Conservation (phyloP, 1,284 basidiomycete genomes). For the Wallemia ichthyophaga region DNA sequence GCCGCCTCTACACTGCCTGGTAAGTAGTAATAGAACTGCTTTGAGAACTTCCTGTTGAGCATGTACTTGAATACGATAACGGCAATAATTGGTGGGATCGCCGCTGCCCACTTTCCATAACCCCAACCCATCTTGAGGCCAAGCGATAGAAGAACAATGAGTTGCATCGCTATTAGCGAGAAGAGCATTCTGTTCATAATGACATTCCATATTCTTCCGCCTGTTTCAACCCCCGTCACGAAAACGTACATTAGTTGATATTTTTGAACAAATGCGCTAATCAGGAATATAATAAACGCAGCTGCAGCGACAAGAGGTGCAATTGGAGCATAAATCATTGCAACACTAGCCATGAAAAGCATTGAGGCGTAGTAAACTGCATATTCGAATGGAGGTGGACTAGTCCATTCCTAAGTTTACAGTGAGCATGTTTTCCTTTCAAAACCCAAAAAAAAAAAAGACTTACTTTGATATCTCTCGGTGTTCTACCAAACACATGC, state of each 20-base stretch:
- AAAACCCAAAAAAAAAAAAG: not conserved
- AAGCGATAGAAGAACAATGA: constrained; percentile 19
- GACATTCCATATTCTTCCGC: constrained; percentile 72
- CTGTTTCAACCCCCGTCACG: constrained; percentile 57
- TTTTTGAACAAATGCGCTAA: constrained; percentile 35
- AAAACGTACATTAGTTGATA: constrained; percentile 83
- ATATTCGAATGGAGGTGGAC: constrained; percentile 76
- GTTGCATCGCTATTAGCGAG: constrained; percentile 8
- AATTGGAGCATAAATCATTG: constrained; percentile 62
- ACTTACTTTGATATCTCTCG: constrained; percentile 36
- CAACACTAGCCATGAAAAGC: constrained; percentile 30
- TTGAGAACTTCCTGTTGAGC: constrained; percentile 33
- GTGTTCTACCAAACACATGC: constrained; percentile 65
- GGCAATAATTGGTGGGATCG: constrained; percentile 12
- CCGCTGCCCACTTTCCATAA: constrained; percentile 15
- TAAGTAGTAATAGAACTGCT: constrained; percentile 44
- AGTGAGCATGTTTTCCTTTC: too few species aligned
- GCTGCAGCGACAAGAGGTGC: constrained; percentile 43
- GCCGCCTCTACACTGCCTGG: constrained; percentile 38
- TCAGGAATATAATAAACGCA: constrained; percentile 46
- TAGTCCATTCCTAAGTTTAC: constrained; percentile 49
- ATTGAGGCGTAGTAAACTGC: constrained; percentile 52
- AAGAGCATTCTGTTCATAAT: constrained; percentile 41
- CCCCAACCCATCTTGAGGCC: constrained; percentile 48
- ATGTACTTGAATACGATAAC: constrained; percentile 53